These are phyloP conservation scores for Actinomortierella wolfii DNA, from an alignment of 371 early-diverging fungal species.

Conservation along the genomic window DNA sequence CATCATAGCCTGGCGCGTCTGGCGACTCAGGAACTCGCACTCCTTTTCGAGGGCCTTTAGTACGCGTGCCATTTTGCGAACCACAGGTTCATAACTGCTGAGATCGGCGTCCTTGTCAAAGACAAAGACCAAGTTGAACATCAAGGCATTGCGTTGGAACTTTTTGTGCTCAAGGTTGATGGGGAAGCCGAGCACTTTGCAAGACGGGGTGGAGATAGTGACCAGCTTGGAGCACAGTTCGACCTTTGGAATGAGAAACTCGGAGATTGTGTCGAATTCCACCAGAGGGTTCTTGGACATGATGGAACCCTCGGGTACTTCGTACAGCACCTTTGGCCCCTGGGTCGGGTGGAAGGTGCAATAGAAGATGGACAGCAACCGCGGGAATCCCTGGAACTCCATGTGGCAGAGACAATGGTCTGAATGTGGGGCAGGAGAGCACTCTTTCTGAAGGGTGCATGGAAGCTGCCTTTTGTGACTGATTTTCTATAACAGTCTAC, in stretches of 20 bases:
- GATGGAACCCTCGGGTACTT: conserved; percentile 84
- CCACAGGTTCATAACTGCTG: conserved; percentile 79
- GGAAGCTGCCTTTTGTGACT: too few species aligned
- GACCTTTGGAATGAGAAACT: conserved; percentile 87
- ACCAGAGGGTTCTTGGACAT: conserved; percentile 55
- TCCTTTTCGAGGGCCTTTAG: conserved; percentile 80
- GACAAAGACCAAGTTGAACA: conserved; percentile 91
- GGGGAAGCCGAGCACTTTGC: conserved; percentile 82
- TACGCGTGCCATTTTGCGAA: conserved; percentile 79
- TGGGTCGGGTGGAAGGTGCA: conserved; percentile 83
- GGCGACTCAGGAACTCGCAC: conserved; percentile 66
- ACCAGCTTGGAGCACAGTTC: conserved; percentile 79
- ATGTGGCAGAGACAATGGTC: conserved; percentile 19
- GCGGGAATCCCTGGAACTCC: conserved; percentile 65
- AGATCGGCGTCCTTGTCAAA: conserved; percentile 81
- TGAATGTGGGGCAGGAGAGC: too few species aligned
- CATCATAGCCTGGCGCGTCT: conserved; percentile 33
- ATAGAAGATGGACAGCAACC: conserved; percentile 81
- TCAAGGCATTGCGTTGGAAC: conserved; percentile 81
- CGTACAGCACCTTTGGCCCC: conserved; percentile 84
- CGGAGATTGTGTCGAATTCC: conserved; percentile 87
- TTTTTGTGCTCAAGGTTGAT: conserved; percentile 73
- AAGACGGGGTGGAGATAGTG: conserved; percentile 70
- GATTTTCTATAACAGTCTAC: too few species aligned
- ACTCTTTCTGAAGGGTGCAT: too few species aligned